Evolutionary conservation across 768 basidiomycete species (phyloP).

Genomic region (Trametes cinnabarina): DNA sequence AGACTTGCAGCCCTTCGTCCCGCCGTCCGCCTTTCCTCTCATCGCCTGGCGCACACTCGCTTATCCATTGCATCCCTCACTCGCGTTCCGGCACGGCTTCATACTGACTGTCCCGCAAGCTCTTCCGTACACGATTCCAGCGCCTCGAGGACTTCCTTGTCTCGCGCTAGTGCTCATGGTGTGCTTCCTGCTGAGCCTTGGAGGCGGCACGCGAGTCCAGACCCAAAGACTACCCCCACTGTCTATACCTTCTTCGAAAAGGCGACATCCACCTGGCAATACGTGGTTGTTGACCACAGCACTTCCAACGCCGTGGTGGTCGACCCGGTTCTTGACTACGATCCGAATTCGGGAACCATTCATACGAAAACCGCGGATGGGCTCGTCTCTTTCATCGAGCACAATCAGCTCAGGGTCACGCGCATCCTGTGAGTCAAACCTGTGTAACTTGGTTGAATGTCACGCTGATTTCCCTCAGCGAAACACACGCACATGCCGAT

Average conservation of each 20-base stretch:
- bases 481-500: constrained; percentile 41
- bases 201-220: constrained; percentile 21
- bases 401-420: constrained; percentile 31
- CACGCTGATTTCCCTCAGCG: constrained; percentile 18
- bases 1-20: neutral
- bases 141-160: neutral
- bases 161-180: constrained; percentile 5
- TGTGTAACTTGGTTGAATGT: neutral
- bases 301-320: constrained; percentile 45
- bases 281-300: constrained; percentile 54
- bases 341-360: constrained; percentile 30
- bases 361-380: constrained; percentile 35
- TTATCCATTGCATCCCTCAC: too few species aligned
- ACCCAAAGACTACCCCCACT: constrained; percentile 23
- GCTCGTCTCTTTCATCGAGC: constrained; percentile 31
- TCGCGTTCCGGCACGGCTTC: neutral
- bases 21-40: neutral
- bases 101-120: neutral
- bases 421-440: constrained; percentile 33
- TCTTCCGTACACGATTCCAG: neutral
- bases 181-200: constrained; percentile 24
- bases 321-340: constrained; percentile 38
- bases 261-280: constrained; percentile 42
- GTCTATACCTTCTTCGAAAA: constrained; percentile 31
- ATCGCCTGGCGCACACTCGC: neutral